Evolutionary conservation across 2,329 filamentous ascomycete genomes (phyloP), one percentile per base, ranked within the genome.

Genomic region (Thelonectria rubi): DNA sequence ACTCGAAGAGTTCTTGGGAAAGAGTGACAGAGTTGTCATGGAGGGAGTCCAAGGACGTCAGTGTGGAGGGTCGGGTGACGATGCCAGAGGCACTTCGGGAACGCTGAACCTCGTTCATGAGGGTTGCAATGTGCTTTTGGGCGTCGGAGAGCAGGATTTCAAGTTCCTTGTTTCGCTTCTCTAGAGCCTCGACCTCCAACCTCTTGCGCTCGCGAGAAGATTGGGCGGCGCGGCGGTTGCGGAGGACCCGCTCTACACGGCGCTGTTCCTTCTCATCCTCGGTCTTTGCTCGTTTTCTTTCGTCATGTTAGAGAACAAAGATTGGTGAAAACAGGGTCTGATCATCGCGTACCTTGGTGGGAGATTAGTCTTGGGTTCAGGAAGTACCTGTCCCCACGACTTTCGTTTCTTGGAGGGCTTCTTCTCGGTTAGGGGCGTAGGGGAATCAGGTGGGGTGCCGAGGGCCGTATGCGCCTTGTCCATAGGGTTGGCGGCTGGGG

Each of bases 241-340:
- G 91, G 71, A 98, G 92, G 67, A 99, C 95, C 65, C 95, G 92
- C 82, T 99, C 95, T 57, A 98, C 96, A 64, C 95, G 91, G 46
- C 95, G 91, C 79, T 99, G 95, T 80, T 98, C 95, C 81, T 99
- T 99, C 80, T 99, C 95, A 74, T 97, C 95, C 73, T 97, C 94
- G 3, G 95, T 99, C 86, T 98, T 99, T 71, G 95, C 95, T 65
- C 95, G 93, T 87, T 99, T 99, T 69, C 91, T 93, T 65, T 8
- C 62, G 52, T 9, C 53, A 5, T 73, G 68, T 76, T 73, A 77
- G 70, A 57, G 49, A n/a, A 24, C 18, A 30, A n/a, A 5, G 17
- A 18, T 42, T 15, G 20, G 17, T 46, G 10, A 20, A 48, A 1
- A 18, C 18, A 20, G 17, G 4, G 39, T 24, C 3, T 12, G 17